A percentile compares a stretch with the other conserved stretches of the same genome.
These are phyloP conservation scores for Colletotrichum musicola DNA, from an alignment of 2,329 filamentous ascomycete species.

Conservation along the genomic window DNA sequence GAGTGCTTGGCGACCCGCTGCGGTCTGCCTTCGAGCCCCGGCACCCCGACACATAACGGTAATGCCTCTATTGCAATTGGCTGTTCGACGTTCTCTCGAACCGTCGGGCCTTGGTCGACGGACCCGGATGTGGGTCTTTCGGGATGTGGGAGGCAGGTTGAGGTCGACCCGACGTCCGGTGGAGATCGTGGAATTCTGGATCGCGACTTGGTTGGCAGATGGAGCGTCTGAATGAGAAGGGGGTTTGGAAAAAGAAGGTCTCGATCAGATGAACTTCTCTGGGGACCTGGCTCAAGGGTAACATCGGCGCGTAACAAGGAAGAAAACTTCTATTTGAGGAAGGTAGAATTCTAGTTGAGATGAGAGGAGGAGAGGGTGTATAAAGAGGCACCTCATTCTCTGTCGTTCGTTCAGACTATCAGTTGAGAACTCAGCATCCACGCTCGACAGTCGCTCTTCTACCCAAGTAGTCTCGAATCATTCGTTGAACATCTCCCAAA, in stretches of 20 bases:
- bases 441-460: background rate
- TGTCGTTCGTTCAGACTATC: background rate
- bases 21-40: background rate
- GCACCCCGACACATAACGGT: conserved; percentile 18
- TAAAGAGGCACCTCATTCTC: conserved; percentile 18
- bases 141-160: conserved; percentile 29
- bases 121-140: conserved; percentile 15
- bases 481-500: conserved; percentile 4
- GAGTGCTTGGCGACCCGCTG: conserved; percentile 33
- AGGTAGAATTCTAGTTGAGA: background rate
- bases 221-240: conserved; percentile 12
- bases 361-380: background rate
- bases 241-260: conserved; percentile 13
- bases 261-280: conserved; percentile 25
- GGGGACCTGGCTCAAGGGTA: conserved; percentile 8
- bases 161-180: conserved; percentile 19
- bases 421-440: conserved; percentile 2
- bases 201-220: conserved; percentile 22
- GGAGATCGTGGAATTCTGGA: conserved; percentile 15
- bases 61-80: conserved; percentile 16
- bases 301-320: background rate
- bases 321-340: background rate
- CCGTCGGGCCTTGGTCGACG: conserved; percentile 2
- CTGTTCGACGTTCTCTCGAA: background rate
- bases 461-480: conserved; percentile 1